A percentile compares a stretch with the other conserved stretches of the same genome.
Conservation (phyloP, 371 early-diverging fungal species). For the Dichotomocladium elegans region DNA sequence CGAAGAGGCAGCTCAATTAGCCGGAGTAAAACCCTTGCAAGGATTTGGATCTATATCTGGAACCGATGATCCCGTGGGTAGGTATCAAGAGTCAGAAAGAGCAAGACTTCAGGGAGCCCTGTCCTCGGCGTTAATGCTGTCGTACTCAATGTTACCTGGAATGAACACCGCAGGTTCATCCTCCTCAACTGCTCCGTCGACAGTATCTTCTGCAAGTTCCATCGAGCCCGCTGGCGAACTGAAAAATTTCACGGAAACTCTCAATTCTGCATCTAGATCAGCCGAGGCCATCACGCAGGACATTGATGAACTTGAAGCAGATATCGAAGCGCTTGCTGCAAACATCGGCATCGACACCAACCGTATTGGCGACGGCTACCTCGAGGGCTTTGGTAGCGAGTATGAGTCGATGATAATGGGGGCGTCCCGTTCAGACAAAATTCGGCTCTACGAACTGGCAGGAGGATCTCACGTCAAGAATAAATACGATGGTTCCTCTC, state of each 20-base stretch:
- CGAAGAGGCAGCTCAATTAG: conserved; percentile 31
- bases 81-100: neutral
- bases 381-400: conserved; percentile 4
- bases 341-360: conserved; percentile 28
- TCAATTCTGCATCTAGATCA: conserved; percentile 22
- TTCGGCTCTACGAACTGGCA: conserved; percentile 14
- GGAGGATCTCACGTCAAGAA: conserved; percentile 9
- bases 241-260: conserved; percentile 19
- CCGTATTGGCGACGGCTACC: conserved; percentile 14
- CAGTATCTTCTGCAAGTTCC: too few relatives aligned
- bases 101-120: neutral
- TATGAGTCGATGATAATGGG: conserved; percentile 10
- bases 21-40: conserved; percentile 20
- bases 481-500: neutral
- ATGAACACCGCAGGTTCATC: conserved; percentile 4
- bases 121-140: neutral
- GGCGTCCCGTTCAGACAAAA: conserved; percentile 11
- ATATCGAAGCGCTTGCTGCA: conserved; percentile 32
- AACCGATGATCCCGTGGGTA: conserved; percentile 1
- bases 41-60: neutral
- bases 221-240: conserved; percentile 1
- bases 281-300: conserved; percentile 32
- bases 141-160: conserved; percentile 2
- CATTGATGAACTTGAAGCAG: conserved; percentile 28
- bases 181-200: neutral